A percentile compares a stretch with the other conserved stretches of the same genome.
Evolutionary conservation across 2,329 filamentous ascomycete species (phyloP).

Genomic region (Boeremia exigua): DNA sequence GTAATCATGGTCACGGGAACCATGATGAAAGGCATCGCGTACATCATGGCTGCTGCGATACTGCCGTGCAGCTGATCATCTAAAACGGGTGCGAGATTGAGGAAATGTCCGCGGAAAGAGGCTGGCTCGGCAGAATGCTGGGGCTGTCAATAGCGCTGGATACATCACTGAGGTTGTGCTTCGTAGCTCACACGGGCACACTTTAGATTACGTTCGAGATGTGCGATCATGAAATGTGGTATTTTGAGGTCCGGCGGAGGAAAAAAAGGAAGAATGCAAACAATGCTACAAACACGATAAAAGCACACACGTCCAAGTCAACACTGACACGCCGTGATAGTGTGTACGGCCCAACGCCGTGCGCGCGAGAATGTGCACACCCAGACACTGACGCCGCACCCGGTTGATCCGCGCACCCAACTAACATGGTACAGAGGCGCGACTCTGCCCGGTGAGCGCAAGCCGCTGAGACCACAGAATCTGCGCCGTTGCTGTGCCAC

Average conservation of each 20-base stretch:
- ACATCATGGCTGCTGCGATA: slow-evolving; percentile 34
- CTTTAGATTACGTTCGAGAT: background rate
- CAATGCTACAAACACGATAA: slow-evolving; percentile 6
- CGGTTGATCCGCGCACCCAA: slow-evolving; percentile 11
- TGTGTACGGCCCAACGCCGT: slow-evolving; percentile 3
- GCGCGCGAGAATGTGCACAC: slow-evolving; percentile 4
- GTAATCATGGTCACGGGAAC: background rate
- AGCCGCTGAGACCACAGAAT: background rate
- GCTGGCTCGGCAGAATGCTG: slow-evolving; percentile 6
- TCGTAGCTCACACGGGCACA: background rate
- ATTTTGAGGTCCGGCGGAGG: background rate
- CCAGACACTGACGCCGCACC: slow-evolving; percentile 13
- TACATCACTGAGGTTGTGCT: background rate
- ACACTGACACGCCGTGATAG: background rate
- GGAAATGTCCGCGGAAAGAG: slow-evolving; percentile 10
- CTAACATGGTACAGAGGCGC: slow-evolving; percentile 13
- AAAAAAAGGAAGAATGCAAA: background rate
- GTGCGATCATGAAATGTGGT: background rate
- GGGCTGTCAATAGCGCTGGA: slow-evolving; percentile 5
- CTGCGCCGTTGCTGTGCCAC: slow-evolving; percentile 1
- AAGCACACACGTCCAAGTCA: background rate
- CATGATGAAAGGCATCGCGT: slow-evolving; percentile 22
- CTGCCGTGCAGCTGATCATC: slow-evolving; percentile 28
- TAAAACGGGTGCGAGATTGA: slow-evolving; percentile 35
- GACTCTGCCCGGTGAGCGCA: slow-evolving; percentile 1